Conservation (phyloP, 1,139 yeast species). For the Hyphopichia buzzinii region DNA sequence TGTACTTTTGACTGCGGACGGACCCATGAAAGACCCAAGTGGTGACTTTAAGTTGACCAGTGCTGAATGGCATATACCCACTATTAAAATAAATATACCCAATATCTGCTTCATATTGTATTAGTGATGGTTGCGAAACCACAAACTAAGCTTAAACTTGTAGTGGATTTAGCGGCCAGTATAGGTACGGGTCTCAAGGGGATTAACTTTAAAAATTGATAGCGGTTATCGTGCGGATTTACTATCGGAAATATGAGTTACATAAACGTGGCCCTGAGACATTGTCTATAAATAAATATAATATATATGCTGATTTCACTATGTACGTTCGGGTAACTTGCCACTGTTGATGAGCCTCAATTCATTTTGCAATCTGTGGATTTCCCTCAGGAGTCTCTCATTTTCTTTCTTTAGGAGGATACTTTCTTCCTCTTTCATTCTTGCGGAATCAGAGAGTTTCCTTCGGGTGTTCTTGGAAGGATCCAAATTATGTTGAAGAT, state of each 20-base stretch:
- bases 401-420: slow-evolving; percentile 6
- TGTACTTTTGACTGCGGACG: background rate
- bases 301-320: background rate
- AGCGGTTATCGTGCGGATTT: no score
- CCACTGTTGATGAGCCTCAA: background rate
- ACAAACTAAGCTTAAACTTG: no score
- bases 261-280: background rate
- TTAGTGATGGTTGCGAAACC: slow-evolving; percentile 1
- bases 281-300: background rate
- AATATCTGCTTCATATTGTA: background rate
- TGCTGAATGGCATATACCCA: background rate
- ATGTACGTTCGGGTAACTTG: background rate
- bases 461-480: slow-evolving; percentile 2
- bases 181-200: no score
- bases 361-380: background rate
- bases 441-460: slow-evolving; percentile 6
- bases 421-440: slow-evolving; percentile 5
- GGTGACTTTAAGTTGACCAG: background rate
- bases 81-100: no score
- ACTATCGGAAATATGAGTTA: no score
- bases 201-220: no score
- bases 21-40: background rate
- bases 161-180: no score
- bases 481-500: background rate
- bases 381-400: slow-evolving; percentile 2